Evolutionary conservation across 140 eudicot genomes (phyloP), one percentile per base, ranked within the genome.

Genomic region (Ambrosia hybrid): DNA sequence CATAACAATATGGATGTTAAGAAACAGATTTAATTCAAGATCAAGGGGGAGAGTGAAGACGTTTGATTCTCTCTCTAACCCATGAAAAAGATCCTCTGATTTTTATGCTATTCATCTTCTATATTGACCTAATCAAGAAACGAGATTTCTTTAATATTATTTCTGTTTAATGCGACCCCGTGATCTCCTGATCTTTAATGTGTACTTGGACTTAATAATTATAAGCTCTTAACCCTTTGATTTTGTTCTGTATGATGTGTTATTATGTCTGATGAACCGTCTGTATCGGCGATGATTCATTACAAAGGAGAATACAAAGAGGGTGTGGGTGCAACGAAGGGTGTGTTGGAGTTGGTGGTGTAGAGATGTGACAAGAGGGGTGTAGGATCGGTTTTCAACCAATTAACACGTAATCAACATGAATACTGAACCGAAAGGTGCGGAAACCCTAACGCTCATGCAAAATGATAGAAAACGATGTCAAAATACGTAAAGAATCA

Each of bases 201-300:
- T 77, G 59, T 62, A 81, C 73, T 80, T 57, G 6, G 78, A 67
- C 43, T 84, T 64, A 82, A 49, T 66, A 75, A 39, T 30, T 30
- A 30, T 30, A 30, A 30, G 34, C 34, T 74, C 68, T 21, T 67
- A 72, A 45, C 71, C 70, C 64, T 73, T 15, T 13, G 21, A 52
- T 41, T 65, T 48, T 68, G 73, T 51, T 52, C 78, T 33, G 26
- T 11, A 66, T 81, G 95, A 88, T 88, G 85, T 72, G 51, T 63
- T 68, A 60, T 83, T 61, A 89, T 89, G 96, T 75, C 88, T 2
- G 85, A 59, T 67, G 82, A 55, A 10, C 58, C 65, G 4, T 64
- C 76, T 14, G 77, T 85, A 51, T 70, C 89, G 34, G 34, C 34
- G 41, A 82, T 87, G 90, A 88, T 84, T 85, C 88, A 73, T 66